Conservation (phyloP, 352 stramenopile genomes). For the Phytophthora tentaculata region DNA sequence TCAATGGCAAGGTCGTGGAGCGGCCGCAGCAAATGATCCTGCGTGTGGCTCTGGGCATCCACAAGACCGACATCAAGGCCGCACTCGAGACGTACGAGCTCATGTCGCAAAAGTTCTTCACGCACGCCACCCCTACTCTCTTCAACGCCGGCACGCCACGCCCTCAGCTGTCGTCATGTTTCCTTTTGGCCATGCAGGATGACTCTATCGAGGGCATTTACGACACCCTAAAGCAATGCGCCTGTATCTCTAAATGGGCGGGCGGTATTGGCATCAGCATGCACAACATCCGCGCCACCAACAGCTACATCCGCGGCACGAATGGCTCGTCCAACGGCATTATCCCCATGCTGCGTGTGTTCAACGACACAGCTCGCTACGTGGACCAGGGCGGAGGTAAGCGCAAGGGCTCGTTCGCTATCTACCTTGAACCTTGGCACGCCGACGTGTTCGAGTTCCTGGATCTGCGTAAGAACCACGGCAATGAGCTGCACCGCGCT, state of each 20-base stretch:
- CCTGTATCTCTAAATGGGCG: conserved; percentile 99
- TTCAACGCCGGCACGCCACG: conserved; percentile 99
- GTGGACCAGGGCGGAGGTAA: conserved; percentile 99
- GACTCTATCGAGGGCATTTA: conserved; percentile 99
- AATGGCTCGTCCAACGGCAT: conserved; percentile 99
- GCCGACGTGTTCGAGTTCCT: conserved; percentile 99
- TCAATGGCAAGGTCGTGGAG: conserved; percentile 96
- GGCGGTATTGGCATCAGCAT: conserved; percentile 98
- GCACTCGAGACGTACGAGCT: conserved; percentile 99
- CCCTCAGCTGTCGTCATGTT: conserved; percentile 99
- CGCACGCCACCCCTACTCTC: conserved; percentile 98
- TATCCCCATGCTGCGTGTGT: conserved; percentile 99
- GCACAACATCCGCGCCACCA: conserved; percentile 97
- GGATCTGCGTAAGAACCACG: conserved; percentile 99
- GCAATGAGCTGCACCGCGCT: conserved; percentile 97
- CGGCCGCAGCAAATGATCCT: conserved; percentile 99
- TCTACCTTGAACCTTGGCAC: conserved; percentile 99
- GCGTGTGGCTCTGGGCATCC: conserved; percentile 98
- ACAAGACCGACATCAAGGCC: conserved; percentile 94
- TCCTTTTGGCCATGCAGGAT: conserved; percentile 98
- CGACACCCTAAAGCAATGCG: conserved; percentile 99
- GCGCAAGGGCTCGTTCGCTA: conserved; percentile 98
- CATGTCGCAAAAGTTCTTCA: conserved; percentile 97
- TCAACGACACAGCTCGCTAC: conserved; percentile 99
- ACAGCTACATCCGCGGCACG: conserved; percentile 98